Evolutionary conservation across 345 rosid genomes (phyloP), one percentile per base, ranked within the genome.

Genomic region (Populus euphratica): DNA sequence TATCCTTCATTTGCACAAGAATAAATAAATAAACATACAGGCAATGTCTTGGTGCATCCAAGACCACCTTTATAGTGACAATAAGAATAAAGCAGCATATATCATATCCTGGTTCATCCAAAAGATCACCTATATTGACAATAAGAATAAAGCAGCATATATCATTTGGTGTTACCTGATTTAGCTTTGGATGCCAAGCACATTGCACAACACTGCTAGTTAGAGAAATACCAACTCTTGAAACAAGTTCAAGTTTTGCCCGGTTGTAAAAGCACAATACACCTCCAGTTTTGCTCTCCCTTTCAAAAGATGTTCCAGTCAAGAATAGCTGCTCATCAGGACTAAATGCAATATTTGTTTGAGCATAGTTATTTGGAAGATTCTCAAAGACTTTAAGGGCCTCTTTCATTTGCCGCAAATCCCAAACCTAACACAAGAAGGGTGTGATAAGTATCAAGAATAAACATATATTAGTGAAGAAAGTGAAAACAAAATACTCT

Each of bases 221-320:
- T 13, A 92, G 91, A 66, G 99, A 92, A 74, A 96, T 88, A 33
- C 98, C 99, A 72, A 93, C 89, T 83, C 88, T 90, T 67, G 94
- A 92, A 80, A 96, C 93, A 77, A 96, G 91, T 84, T 96, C 97
- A 50, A 93, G 97, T 86, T 93, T 93, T 62, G 82, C 78, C 31
- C 93, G 85, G 80, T 96, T 97, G 80, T 80, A 93, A 79, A 96
- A 92, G 86, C 99, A 92, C 79, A 96, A 86, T 80, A 93, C 85
- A 56, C 97, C 97, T 81, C 98, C 99, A 49, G 80, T 81, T 47
- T 92, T 85, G 78, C 93, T 92, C 76, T 91, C 98, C 86, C 88
- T 91, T 85, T 96, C 98, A 73, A 93, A 85, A 29, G 99, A 96
- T 77, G 97, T 93, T 85, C 99, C 99, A 69, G 99, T 96, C 78